phyloP scores from a whole-genome alignment of 2,329 filamentous ascomycete genomes.

The Claviceps sorghi region DNA sequence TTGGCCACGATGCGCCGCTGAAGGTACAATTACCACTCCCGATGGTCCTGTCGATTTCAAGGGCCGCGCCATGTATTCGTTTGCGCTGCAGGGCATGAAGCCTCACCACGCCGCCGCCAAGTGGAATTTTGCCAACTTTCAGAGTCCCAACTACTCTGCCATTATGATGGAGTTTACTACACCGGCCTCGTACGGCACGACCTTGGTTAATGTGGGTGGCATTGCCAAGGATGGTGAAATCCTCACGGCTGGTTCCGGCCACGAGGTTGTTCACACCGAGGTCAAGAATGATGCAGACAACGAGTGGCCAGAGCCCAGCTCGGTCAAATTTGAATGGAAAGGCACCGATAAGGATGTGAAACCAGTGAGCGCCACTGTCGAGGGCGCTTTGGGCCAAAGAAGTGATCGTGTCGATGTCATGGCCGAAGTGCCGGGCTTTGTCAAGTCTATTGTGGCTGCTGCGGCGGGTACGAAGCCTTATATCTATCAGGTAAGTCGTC shows the following conservation, averaged over 20 bases:
- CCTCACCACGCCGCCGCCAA: slow-evolving; percentile 83
- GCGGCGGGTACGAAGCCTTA: slow-evolving; percentile 91
- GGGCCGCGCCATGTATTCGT: slow-evolving; percentile 64
- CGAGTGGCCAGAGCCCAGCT: slow-evolving; percentile 77
- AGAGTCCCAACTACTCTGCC: slow-evolving; percentile 73
- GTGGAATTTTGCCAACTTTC: slow-evolving; percentile 92
- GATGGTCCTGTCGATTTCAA: slow-evolving; percentile 70
- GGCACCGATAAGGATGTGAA: slow-evolving; percentile 67
- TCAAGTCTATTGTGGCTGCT: slow-evolving; percentile 82
- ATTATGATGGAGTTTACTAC: slow-evolving; percentile 94
- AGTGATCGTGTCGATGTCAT: slow-evolving; percentile 80
- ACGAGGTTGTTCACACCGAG: slow-evolving; percentile 53
- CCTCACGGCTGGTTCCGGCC: slow-evolving; percentile 52
- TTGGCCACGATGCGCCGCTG: slow-evolving; percentile 74
- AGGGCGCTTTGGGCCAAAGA: slow-evolving; percentile 52
- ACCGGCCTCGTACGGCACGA: slow-evolving; percentile 80
- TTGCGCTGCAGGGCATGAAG: slow-evolving; percentile 96
- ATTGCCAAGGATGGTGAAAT: slow-evolving; percentile 72
- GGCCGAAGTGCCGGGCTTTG: slow-evolving; percentile 87
- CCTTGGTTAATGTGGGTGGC: slow-evolving; percentile 67
- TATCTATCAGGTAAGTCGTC: slow-evolving; percentile 69
- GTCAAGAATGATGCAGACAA: slow-evolving; percentile 60
- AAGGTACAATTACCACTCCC: slow-evolving; percentile 73
- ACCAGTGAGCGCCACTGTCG: slow-evolving; percentile 52
- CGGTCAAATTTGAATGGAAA: slow-evolving; percentile 61